Evolutionary conservation across 1,284 basidiomycete species (phyloP).

Genomic region (Melampsora larici-populina): DNA sequence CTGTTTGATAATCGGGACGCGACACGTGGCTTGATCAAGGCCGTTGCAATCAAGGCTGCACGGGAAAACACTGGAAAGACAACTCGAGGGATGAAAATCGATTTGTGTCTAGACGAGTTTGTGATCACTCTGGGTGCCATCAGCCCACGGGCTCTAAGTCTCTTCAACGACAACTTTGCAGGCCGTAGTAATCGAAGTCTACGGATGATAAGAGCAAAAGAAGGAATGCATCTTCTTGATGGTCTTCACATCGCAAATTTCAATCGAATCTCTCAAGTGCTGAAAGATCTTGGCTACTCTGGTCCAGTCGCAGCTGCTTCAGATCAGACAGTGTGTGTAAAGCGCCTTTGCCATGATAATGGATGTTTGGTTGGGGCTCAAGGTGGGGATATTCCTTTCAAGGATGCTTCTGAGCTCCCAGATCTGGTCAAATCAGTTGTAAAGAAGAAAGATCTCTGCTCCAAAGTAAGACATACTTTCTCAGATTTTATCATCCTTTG

Average conservation of each 20-base stretch:
- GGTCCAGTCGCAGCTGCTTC: constrained; percentile 2
- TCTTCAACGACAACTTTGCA: constrained; percentile 11
- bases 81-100: too few relatives aligned
- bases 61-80: not conserved
- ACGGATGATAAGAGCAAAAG: not conserved
- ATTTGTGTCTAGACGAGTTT: too few relatives aligned
- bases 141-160: too few relatives aligned
- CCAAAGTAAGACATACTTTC: not conserved
- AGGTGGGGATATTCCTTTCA: too few relatives aligned
- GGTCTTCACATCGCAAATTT: constrained; percentile 4
- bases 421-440: too few relatives aligned
- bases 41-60: not conserved
- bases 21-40: not conserved
- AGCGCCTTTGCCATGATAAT: not conserved
- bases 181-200: not conserved
- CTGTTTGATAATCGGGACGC: constrained; percentile 3
- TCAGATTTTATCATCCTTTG: not conserved
- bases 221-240: not conserved
- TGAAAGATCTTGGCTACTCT: not conserved
- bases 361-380: constrained; percentile 10
- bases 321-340: constrained; percentile 6
- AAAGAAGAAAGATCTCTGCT: not conserved
- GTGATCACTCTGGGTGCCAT: too few relatives aligned
- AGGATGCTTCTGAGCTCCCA: too few relatives aligned
- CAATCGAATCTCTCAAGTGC: too few relatives aligned